phyloP scores from a whole-genome alignment of 768 basidiomycete genomes.

The Pleurotus sapidus region DNA sequence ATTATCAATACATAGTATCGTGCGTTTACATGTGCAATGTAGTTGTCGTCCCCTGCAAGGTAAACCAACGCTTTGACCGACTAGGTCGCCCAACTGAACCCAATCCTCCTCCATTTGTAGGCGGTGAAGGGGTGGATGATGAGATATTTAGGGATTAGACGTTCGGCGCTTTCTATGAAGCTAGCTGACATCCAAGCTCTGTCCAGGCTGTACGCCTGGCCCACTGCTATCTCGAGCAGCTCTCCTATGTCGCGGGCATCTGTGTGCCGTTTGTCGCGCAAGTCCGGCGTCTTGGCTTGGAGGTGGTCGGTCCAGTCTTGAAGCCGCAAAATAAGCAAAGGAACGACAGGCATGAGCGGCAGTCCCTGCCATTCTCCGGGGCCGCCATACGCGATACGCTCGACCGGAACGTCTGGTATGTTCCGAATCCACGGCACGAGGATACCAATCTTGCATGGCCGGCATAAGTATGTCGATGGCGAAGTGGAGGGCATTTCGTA shows the following conservation, averaged over 20 bases:
- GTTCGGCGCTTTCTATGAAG: not conserved
- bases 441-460: constrained; percentile 12
- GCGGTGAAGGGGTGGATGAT: not conserved
- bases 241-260: not conserved
- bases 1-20: too few relatives aligned
- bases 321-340: not conserved
- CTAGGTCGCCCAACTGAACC: not conserved
- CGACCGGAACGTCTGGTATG: constrained; percentile 11
- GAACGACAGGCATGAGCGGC: constrained; percentile 4
- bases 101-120: not conserved
- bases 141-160: not conserved
- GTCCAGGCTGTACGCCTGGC: constrained; percentile 11
- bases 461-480: not conserved
- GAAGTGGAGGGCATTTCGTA: not conserved
- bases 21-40: too few relatives aligned
- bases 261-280: not conserved
- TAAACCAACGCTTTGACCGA: too few relatives aligned
- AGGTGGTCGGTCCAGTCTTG: constrained; percentile 1
- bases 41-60: too few relatives aligned
- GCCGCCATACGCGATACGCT: not conserved
- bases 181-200: not conserved
- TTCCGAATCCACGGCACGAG: constrained; percentile 12
- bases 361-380: constrained; percentile 5
- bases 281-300: not conserved
- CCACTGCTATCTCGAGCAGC: not conserved